Percentiles rank a stretch among this genome's conserved stretches.
Conservation (phyloP, 345 rosid genomes). For the Moricandia arvensis region DNA sequence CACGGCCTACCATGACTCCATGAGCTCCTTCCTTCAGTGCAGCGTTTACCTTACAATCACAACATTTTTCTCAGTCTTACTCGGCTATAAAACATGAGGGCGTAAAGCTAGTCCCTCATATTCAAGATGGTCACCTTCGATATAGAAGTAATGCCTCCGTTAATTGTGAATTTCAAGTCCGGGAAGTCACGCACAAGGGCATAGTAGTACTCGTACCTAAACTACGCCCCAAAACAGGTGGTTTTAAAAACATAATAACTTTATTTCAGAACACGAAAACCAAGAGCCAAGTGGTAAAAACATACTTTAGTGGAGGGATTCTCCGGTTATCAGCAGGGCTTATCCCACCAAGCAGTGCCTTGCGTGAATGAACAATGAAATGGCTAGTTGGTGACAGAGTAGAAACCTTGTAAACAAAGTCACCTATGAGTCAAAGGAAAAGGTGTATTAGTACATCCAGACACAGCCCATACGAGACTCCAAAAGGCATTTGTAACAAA, state of each 20-base stretch:
- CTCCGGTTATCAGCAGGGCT: constrained; percentile 94
- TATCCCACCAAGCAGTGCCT: constrained; percentile 91
- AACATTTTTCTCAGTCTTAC: constrained; percentile 23
- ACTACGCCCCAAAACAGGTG: constrained; percentile 21
- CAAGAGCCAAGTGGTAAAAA: constrained; percentile 8
- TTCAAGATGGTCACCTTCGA: constrained; percentile 58
- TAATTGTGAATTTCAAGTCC: constrained; percentile 76
- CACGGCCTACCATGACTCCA: constrained; percentile 96
- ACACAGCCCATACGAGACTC: neutral
- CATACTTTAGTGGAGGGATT: constrained; percentile 95
- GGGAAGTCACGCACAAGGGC: constrained; percentile 98
- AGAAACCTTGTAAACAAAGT: constrained; percentile 89
- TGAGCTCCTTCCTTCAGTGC: constrained; percentile 87
- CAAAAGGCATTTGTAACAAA: neutral
- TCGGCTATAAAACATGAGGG: neutral
- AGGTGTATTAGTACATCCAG: neutral
- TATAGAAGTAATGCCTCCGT: constrained; percentile 87
- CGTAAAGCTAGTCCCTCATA: constrained; percentile 10
- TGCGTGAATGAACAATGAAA: constrained; percentile 92
- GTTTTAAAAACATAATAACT: neutral
- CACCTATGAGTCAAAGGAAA: constrained; percentile 51
- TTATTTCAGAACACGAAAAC: neutral
- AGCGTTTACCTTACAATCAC: constrained; percentile 61
- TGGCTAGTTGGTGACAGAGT: constrained; percentile 85
- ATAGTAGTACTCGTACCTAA: constrained; percentile 87